A percentile compares a stretch with the other conserved stretches of the same genome.
Conservation (phyloP, 331 rosid genomes). For the Acacia concinna region DNA sequence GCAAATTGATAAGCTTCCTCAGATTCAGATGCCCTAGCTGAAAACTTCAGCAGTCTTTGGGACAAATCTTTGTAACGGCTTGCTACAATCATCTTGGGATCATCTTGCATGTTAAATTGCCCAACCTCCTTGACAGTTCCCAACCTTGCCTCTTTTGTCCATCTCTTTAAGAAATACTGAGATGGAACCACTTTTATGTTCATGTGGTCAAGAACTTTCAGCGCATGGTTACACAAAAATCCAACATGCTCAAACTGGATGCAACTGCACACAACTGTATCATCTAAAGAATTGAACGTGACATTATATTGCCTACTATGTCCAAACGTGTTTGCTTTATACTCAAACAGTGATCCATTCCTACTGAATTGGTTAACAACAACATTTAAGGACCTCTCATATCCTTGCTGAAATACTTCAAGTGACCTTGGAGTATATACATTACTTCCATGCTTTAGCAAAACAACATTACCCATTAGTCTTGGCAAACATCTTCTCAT, state of each 20-base stretch:
- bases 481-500: constrained; percentile 51
- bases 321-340: constrained; percentile 54
- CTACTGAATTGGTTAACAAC: constrained; percentile 45
- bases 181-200: constrained; percentile 64
- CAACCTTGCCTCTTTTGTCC: constrained; percentile 59
- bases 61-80: constrained; percentile 59
- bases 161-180: constrained; percentile 56
- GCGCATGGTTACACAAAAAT: constrained; percentile 67
- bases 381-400: constrained; percentile 56
- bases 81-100: constrained; percentile 43
- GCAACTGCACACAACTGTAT: constrained; percentile 56
- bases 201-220: constrained; percentile 62
- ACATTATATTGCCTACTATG: constrained; percentile 47
- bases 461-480: constrained; percentile 56
- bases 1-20: constrained; percentile 57
- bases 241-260: constrained; percentile 63
- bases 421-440: constrained; percentile 62
- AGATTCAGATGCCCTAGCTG: constrained; percentile 68
- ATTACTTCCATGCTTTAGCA: constrained; percentile 52
- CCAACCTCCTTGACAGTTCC: constrained; percentile 35
- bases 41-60: constrained; percentile 46
- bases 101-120: constrained; percentile 34
- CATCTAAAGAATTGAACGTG: constrained; percentile 47
- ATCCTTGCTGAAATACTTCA: constrained; percentile 62
- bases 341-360: constrained; percentile 48